Conservation (phyloP, 2,329 filamentous ascomycete genomes). For the Massarina eburnea region DNA sequence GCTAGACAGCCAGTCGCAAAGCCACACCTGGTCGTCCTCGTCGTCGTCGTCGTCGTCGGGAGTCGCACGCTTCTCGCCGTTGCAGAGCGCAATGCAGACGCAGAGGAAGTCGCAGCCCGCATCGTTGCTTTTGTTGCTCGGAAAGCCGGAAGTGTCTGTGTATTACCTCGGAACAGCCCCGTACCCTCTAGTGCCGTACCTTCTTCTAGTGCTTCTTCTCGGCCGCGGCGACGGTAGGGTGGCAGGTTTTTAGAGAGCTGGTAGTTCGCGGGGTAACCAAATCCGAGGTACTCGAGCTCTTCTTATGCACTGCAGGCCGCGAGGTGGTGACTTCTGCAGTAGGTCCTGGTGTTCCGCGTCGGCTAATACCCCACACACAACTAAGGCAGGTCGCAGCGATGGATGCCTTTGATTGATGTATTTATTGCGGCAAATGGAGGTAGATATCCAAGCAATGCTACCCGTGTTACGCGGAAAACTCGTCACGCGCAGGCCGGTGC, state of each 20-base stretch:
- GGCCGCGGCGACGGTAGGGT: conserved; percentile 1
- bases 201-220: not conserved
- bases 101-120: conserved; percentile 6
- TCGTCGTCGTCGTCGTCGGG: no score
- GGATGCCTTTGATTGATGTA: conserved; percentile 15
- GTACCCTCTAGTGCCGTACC: no score
- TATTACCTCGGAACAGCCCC: conserved; percentile 2
- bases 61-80: conserved; percentile 19
- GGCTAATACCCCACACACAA: conserved; percentile 19
- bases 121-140: not conserved
- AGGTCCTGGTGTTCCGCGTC: conserved; percentile 6
- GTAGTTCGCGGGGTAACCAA: conserved; percentile 33
- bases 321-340: not conserved
- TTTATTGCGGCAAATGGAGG: conserved; percentile 18
- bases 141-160: not conserved
- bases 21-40: conserved; percentile 22
- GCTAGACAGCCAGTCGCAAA: conserved; percentile 36
- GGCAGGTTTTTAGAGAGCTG: no score
- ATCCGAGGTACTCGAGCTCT: conserved; percentile 10
- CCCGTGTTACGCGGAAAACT: conserved; percentile 5
- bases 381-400: conserved; percentile 9
- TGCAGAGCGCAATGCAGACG: conserved; percentile 27
- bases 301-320: not conserved
- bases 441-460: not conserved
- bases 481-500: conserved; percentile 11